phyloP scores from a whole-genome alignment of 208 protist genomes.

The Trypanosoma mega region DNA sequence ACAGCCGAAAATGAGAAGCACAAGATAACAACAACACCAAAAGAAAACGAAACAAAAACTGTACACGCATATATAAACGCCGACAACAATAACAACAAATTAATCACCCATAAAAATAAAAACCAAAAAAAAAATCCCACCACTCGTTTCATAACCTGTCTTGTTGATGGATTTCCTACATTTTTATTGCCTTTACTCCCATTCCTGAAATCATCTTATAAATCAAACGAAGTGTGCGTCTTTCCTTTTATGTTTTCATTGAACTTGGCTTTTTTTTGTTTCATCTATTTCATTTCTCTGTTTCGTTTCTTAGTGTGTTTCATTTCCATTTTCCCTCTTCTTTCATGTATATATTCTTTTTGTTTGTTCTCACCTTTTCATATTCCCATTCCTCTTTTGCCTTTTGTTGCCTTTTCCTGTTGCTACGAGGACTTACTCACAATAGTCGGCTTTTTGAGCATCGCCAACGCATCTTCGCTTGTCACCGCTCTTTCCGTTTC shows the following conservation, averaged over 20 bases:
- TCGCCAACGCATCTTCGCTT: conserved; percentile 61
- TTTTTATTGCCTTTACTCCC: too few species aligned
- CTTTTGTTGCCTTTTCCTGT: not conserved
- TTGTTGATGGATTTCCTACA: too few species aligned
- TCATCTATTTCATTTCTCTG: conserved; percentile 7
- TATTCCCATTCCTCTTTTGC: not conserved
- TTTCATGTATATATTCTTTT: too few species aligned
- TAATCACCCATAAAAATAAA: not conserved
- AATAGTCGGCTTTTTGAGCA: conserved; percentile 70
- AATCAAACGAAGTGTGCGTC: too few species aligned
- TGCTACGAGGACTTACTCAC: conserved; percentile 41
- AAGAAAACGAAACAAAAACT: not conserved
- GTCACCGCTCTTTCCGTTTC: not conserved
- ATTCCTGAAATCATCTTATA: too few species aligned
- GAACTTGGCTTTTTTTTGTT: not conserved
- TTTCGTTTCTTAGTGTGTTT: not conserved
- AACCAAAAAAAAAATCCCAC: too few species aligned
- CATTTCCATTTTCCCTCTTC: not conserved
- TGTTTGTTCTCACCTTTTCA: conserved; percentile 4
- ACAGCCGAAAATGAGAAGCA: too few species aligned
- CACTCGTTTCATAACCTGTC: too few species aligned
- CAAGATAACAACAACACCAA: not conserved
- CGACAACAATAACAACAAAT: not conserved
- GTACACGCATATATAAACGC: not conserved
- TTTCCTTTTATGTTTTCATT: not conserved